These are phyloP conservation scores for Bruguiera hainesii DNA, from an alignment of 441 rosid species.

Conservation along the genomic window DNA sequence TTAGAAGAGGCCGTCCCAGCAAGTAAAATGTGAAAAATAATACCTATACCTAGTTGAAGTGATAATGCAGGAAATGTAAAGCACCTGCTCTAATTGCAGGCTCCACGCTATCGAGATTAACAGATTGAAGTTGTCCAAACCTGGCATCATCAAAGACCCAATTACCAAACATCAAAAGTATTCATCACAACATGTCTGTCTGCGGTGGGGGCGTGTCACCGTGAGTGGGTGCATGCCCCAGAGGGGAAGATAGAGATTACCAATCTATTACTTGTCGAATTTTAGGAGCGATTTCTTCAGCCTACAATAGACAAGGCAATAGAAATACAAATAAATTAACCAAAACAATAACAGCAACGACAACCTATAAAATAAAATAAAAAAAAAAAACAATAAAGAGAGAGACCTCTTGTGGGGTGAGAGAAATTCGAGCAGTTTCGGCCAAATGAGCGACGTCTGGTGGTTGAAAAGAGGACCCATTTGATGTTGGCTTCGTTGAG, in stretches of 20 bases:
- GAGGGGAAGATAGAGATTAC: conserved; percentile 27
- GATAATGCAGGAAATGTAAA: background rate
- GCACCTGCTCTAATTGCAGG: conserved; percentile 87
- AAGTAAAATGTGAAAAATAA: no score
- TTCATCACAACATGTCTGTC: no score
- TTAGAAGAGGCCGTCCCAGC: no score
- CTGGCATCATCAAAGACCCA: conserved; percentile 28
- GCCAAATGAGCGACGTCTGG: conserved; percentile 68
- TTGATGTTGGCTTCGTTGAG: conserved; percentile 21
- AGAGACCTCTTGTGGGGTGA: conserved; percentile 54
- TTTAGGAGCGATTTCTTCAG: conserved; percentile 63
- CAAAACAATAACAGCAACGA: background rate
- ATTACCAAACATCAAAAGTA: no score
- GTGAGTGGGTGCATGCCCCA: background rate
- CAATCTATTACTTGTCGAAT: conserved; percentile 71
- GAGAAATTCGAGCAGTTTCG: conserved; percentile 75
- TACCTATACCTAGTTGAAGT: no score
- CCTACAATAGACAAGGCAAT: conserved; percentile 26
- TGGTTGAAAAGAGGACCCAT: conserved; percentile 39
- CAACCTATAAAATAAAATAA: background rate
- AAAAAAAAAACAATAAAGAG: background rate
- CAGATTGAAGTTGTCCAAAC: conserved; percentile 92
- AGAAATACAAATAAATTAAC: background rate
- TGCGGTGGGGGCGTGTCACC: no score
- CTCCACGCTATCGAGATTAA: conserved; percentile 67